Base-by-base conservation (phyloP, 2,329 filamentous ascomycete species). In the Arachnopeziza araneosa region DNA sequence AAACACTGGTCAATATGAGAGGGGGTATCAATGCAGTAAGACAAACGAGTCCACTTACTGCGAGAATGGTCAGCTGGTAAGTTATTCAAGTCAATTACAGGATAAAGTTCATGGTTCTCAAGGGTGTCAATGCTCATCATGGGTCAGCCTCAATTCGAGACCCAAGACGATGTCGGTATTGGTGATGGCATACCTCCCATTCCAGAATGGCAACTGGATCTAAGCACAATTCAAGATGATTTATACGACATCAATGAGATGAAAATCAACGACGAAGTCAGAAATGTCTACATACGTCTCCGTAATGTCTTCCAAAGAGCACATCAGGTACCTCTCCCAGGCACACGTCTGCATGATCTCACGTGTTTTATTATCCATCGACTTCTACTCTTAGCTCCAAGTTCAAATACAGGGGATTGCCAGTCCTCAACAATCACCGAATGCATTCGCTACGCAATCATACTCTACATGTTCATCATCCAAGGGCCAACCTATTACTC, bases 71-170 rank as follows among this genome's bases (percentile, higher is more conserved):
- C 7, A 36, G 58, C 50, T 68, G 67, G 67, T 67, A 58, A 63
- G 59, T 30, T 22, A 17, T 19, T 12, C 19, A 54, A 50, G 0
- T 24, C 5, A 14, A 14, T 14, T 24, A 10, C 7, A 1, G 5
- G 24, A 9, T 55, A 54, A 59, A 23, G 63, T 56, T 63, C 56
- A 50, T 24, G 44, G 55, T 21, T 21, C 22, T 44, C 12, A 32
- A 84, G 83, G 83, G 80, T 84, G n/a, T 81, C 81, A 0, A 75
- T 85, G 75, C 72, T 85, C 3, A 75, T 85, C 6, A 81, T 73
- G 60, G 79, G 79, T 8, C 56, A 65, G 24, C 82, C 82, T 21
- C 82, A 84, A 60, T 85, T 84, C 59, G 60, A 73, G 2, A 78
- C 75, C 0, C 80, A 84, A 58, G 76, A 83, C 63, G 79, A 84